Conservation (phyloP, 805 yeast genomes). For the Saccharomyces kudriavzevii region DNA sequence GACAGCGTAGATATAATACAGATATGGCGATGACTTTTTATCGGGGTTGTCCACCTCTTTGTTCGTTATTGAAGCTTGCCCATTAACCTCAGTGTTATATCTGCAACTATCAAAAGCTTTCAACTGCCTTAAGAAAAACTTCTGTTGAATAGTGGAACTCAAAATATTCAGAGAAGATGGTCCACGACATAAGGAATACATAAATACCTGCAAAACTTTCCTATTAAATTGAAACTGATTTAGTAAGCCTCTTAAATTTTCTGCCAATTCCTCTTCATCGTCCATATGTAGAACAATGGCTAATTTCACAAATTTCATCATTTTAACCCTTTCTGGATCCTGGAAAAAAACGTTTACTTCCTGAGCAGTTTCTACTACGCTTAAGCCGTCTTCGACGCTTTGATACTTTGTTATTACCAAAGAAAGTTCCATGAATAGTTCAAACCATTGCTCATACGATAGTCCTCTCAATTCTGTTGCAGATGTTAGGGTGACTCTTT, state of each 20-base stretch:
- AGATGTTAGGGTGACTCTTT: conserved; percentile 39
- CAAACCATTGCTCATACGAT: conserved; percentile 75
- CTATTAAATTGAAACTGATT: conserved; percentile 71
- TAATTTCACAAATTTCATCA: conserved; percentile 59
- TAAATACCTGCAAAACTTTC: conserved; percentile 54
- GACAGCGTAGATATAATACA: conserved; percentile 72
- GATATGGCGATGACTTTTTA: conserved; percentile 51
- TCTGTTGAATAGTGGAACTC: conserved; percentile 78
- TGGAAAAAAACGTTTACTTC: conserved; percentile 72
- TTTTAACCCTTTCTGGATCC: conserved; percentile 49
- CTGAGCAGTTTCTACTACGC: conserved; percentile 65
- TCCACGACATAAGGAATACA: conserved; percentile 56
- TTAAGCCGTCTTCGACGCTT: conserved; percentile 52
- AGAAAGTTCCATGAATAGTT: conserved; percentile 71
- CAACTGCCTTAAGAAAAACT: conserved; percentile 79
- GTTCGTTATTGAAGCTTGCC: conserved; percentile 69
- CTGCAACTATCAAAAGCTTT: conserved; percentile 78
- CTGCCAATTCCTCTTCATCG: conserved; percentile 48
- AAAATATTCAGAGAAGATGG: conserved; percentile 48
- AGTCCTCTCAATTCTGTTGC: conserved; percentile 65
- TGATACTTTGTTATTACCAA: conserved; percentile 56
- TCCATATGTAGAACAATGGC: conserved; percentile 43
- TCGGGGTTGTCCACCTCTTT: conserved; percentile 37
- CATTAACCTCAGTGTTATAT: conserved; percentile 46
- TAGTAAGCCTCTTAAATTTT: conserved; percentile 54